phyloP scores from a whole-genome alignment of 768 basidiomycete species.

The Phlegmacium glaucopus region DNA sequence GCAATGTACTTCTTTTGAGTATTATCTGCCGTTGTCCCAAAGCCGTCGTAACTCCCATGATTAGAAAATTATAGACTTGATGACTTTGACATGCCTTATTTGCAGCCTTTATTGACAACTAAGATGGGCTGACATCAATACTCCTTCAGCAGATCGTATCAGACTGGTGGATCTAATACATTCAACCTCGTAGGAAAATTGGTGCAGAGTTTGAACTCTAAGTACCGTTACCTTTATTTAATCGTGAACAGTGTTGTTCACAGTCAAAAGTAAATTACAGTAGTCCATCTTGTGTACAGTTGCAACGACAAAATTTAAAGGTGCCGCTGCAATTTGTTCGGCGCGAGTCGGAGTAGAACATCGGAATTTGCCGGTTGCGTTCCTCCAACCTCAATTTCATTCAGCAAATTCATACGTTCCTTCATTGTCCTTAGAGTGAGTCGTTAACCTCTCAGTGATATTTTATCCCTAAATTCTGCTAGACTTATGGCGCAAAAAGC shows the following conservation, averaged over 20 bases:
- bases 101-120: constrained; percentile 52
- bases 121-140: constrained; percentile 46
- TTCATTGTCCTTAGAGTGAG: constrained; percentile 22
- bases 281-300: too few species aligned
- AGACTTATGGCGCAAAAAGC: constrained; percentile 66
- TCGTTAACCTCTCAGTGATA: constrained; percentile 1
- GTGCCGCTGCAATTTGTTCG: too few species aligned
- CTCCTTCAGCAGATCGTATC: constrained; percentile 41
- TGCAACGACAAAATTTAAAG: too few species aligned
- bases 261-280: too few species aligned
- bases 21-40: constrained; percentile 54
- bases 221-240: constrained; percentile 5
- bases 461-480: constrained; percentile 8
- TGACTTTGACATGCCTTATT: constrained; percentile 50
- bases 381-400: constrained; percentile 21
- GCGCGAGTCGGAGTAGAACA: constrained; percentile 31
- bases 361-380: constrained; percentile 36
- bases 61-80: constrained; percentile 42
- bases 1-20: constrained; percentile 50
- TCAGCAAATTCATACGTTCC: constrained; percentile 21
- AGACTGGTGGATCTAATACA: constrained; percentile 30
- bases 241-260: too few species aligned
- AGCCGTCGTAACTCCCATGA: constrained; percentile 52
- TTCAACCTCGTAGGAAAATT: constrained; percentile 40
- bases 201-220: constrained; percentile 36